phyloP scores from a whole-genome alignment of 495 filamentous ascomycete genomes.

The Tuber microsphaerosporum region DNA sequence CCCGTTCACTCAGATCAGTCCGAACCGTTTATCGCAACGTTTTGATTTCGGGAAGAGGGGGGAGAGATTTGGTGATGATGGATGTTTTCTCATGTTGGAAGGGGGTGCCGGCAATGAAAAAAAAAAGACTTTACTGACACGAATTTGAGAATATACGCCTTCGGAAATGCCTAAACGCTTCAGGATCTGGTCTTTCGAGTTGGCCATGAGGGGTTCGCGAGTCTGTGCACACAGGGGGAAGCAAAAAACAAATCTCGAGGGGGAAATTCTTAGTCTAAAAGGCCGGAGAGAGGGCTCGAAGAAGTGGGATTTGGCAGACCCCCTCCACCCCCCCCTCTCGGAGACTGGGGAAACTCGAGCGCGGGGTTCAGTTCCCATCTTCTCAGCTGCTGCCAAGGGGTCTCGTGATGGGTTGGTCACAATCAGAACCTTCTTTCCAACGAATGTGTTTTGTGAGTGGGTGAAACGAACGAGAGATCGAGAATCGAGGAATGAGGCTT shows the following conservation, averaged over 20 bases:
- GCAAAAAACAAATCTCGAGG: slow-evolving; percentile 6
- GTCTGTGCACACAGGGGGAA: slow-evolving; percentile 4
- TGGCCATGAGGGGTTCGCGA: slow-evolving; percentile 29
- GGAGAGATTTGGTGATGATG: neutral
- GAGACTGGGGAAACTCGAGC: neutral
- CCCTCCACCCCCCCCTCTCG: neutral
- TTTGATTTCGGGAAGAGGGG: slow-evolving; percentile 2
- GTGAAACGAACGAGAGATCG: slow-evolving; percentile 13
- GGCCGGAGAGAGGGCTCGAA: neutral
- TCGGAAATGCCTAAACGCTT: slow-evolving; percentile 39
- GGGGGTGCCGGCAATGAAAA: slow-evolving; percentile 9
- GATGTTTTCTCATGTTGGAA: slow-evolving; percentile 1
- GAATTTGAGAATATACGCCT: slow-evolving; percentile 38
- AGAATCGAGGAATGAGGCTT: slow-evolving; percentile 4
- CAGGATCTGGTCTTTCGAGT: slow-evolving; percentile 39
- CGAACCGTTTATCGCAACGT: neutral
- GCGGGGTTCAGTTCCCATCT: neutral
- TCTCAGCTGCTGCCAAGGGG: neutral
- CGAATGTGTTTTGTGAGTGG: slow-evolving; percentile 10
- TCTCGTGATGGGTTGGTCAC: neutral
- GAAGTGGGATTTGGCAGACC: neutral
- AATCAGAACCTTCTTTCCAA: neutral
- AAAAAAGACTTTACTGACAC: slow-evolving; percentile 26
- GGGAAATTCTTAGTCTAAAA: neutral
- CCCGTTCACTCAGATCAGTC: neutral